phyloP scores from a whole-genome alignment of 202 grass and related monocot species.

The Eragrostis tef region DNA sequence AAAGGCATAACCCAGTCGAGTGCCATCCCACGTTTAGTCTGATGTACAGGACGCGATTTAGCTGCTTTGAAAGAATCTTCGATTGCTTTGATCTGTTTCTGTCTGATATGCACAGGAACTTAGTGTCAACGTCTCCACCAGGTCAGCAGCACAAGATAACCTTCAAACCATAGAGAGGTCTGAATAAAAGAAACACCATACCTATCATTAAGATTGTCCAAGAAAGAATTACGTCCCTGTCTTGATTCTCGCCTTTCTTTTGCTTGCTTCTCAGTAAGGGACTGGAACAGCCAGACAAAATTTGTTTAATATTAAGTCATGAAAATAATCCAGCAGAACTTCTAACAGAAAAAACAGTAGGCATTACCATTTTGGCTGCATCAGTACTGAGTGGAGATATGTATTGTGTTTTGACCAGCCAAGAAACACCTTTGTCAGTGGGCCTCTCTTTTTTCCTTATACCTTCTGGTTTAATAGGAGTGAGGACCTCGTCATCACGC shows the following conservation, averaged over 20 bases:
- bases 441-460: conserved; percentile 94
- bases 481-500: conserved; percentile 83
- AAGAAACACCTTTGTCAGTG: conserved; percentile 95
- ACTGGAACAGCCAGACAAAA: conserved; percentile 58
- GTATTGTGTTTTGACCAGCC: conserved; percentile 99
- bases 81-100: conserved; percentile 91
- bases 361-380: conserved; percentile 78
- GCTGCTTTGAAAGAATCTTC: conserved; percentile 93
- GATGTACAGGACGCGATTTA: conserved; percentile 83
- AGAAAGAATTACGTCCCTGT: conserved; percentile 68
- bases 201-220: conserved; percentile 93
- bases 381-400: conserved; percentile 93
- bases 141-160: conserved; percentile 27
- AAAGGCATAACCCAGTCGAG: conserved; percentile 80
- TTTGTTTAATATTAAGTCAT: conserved; percentile 31
- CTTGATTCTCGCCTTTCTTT: conserved; percentile 93
- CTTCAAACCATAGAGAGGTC: conserved; percentile 17
- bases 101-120: conserved; percentile 63
- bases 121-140: conserved; percentile 43
- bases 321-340: conserved; percentile 43
- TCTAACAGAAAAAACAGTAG: conserved; percentile 36
- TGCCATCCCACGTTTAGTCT: conserved; percentile 82
- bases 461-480: conserved; percentile 89
- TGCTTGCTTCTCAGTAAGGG: conserved; percentile 95
- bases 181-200: conserved; percentile 38